Evolutionary conservation across 2,329 filamentous ascomycete genomes (phyloP).

Genomic region (Zopfia rhizophila): DNA sequence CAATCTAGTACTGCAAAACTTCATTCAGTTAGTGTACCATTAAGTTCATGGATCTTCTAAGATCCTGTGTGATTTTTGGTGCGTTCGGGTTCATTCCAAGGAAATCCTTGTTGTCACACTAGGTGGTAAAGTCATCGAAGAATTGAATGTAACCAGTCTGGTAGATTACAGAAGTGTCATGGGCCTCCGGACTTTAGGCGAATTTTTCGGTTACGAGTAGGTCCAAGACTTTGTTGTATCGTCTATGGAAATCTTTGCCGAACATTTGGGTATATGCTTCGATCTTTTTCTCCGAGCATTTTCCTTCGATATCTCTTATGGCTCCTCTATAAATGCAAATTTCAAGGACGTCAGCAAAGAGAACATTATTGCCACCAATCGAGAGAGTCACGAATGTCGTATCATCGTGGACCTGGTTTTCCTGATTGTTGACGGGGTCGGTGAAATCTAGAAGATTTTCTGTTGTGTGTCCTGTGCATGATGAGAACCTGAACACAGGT

Average conservation of each 20-base stretch:
- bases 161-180: too few relatives aligned
- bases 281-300: too few relatives aligned
- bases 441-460: constrained; percentile 3
- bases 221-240: too few relatives aligned
- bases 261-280: too few relatives aligned
- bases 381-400: constrained; percentile 14
- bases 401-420: constrained; percentile 5
- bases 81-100: background rate
- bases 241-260: too few relatives aligned
- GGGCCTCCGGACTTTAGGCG: too few relatives aligned
- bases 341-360: constrained; percentile 4
- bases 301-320: too few relatives aligned
- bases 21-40: constrained; percentile 10
- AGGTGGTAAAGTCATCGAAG: constrained; percentile 7
- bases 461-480: constrained; percentile 12
- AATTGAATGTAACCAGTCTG: constrained; percentile 16
- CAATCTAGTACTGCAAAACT: constrained; percentile 13
- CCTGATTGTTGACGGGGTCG: too few relatives aligned
- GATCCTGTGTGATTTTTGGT: constrained; percentile 1
- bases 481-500: constrained; percentile 2
- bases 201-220: background rate
- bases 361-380: constrained; percentile 14
- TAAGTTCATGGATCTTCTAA: constrained; percentile 3
- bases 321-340: constrained; percentile 8
- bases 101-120: constrained; percentile 4